Conservation (phyloP, 495 filamentous ascomycete genomes). For the Daldinia caldariorum region DNA sequence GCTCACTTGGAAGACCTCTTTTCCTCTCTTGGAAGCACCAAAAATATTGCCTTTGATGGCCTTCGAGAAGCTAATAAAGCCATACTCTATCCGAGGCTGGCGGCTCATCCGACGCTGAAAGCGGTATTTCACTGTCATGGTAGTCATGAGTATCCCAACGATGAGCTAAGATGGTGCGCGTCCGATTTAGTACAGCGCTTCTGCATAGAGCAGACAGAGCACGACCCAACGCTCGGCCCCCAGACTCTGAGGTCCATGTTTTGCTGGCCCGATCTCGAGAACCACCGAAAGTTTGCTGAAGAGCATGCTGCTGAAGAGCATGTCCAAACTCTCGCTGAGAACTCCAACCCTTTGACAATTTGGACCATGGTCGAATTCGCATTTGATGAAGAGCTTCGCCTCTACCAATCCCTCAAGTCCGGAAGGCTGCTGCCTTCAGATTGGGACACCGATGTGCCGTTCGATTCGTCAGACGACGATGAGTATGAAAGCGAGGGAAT, state of each 20-base stretch:
- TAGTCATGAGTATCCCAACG: too few relatives aligned
- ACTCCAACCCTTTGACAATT: conserved; percentile 6
- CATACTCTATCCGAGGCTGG: neutral
- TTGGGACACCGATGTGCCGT: neutral
- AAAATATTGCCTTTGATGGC: neutral
- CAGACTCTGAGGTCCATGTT: conserved; percentile 37
- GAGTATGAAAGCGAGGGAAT: conserved; percentile 43
- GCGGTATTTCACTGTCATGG: neutral
- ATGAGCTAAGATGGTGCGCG: conserved; percentile 44
- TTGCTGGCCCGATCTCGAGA: conserved; percentile 51
- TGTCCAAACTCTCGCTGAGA: neutral
- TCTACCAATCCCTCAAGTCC: conserved; percentile 9
- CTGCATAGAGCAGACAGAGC: conserved; percentile 24
- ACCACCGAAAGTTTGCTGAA: conserved; percentile 19
- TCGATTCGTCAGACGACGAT: conserved; percentile 29
- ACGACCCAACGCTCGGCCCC: conserved; percentile 15
- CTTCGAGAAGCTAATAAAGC: neutral
- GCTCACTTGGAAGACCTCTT: neutral
- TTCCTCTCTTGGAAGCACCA: neutral
- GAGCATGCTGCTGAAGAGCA: too few relatives aligned
- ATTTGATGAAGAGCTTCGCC: neutral
- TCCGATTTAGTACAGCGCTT: conserved; percentile 36
- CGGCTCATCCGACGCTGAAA: neutral
- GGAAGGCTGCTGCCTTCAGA: neutral
- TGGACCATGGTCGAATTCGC: conserved; percentile 48